Percentiles rank a stretch among this genome's conserved stretches.
These are phyloP conservation scores for Cupressus sempervirens DNA, from an alignment of 75 land plant species.

Conservation along the genomic window DNA sequence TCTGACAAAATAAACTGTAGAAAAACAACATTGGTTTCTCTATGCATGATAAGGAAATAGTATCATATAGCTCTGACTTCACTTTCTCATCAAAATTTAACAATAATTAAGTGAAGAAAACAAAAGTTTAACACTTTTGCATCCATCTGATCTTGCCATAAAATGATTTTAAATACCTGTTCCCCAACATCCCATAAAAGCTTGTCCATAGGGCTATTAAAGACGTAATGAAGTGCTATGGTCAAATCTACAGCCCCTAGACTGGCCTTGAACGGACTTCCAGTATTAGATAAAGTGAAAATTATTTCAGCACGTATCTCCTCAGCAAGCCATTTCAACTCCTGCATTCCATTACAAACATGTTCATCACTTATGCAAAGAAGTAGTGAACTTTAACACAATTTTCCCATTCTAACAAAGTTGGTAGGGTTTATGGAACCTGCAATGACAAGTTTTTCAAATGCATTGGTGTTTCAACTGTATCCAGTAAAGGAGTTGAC, in stretches of 20 bases:
- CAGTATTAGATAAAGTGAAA: conserved; percentile 40
- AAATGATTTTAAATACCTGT: conserved; percentile 24
- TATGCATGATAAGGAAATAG: background rate
- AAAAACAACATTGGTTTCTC: background rate
- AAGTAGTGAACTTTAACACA: conserved; percentile 4
- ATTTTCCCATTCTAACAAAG: background rate
- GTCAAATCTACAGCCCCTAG: conserved; percentile 62
- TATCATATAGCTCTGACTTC: background rate
- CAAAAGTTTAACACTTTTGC: background rate
- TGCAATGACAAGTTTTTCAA: conserved; percentile 61
- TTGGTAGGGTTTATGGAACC: conserved; percentile 20
- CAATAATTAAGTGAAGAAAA: background rate
- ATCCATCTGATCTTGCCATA: background rate
- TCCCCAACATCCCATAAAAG: conserved; percentile 78
- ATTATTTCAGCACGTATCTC: conserved; percentile 63
- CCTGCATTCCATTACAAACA: conserved; percentile 31
- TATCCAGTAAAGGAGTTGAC: conserved; percentile 76
- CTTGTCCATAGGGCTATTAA: conserved; percentile 67
- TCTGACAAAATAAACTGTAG: background rate
- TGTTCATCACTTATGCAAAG: background rate
- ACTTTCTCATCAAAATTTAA: background rate
- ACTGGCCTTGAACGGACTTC: conserved; percentile 43
- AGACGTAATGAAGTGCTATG: conserved; percentile 62
- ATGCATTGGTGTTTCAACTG: conserved; percentile 63
- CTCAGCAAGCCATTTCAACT: conserved; percentile 59